A percentile compares a stretch with the other conserved stretches of the same genome.
Evolutionary conservation across 2,329 filamentous ascomycete genomes (phyloP).

Genomic region (Neofusicoccum kwambonambiense): DNA sequence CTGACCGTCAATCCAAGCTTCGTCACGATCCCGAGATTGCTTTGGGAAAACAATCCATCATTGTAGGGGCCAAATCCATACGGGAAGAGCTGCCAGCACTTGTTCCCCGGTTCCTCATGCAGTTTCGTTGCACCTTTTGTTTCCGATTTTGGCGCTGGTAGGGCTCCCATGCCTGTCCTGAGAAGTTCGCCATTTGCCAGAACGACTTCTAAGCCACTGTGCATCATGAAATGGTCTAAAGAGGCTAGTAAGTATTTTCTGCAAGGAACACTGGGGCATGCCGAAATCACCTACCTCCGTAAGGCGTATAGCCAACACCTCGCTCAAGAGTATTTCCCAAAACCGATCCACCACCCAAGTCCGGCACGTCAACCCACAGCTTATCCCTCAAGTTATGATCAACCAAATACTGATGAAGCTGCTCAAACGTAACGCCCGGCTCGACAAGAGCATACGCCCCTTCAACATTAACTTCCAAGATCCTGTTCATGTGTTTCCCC

Average conservation of each 20-base stretch:
- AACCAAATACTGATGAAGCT: constrained; percentile 45
- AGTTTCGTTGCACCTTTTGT: constrained; percentile 14
- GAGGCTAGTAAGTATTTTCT: no score
- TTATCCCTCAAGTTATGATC: constrained; percentile 36
- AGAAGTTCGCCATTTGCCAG: constrained; percentile 40
- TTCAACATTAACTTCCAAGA: constrained; percentile 41
- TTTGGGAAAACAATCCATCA: constrained; percentile 38
- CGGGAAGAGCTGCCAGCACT: constrained; percentile 34
- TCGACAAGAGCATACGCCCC: constrained; percentile 45
- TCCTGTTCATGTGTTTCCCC: constrained; percentile 42
- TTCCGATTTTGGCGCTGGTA: constrained; percentile 29
- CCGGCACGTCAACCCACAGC: constrained; percentile 45
- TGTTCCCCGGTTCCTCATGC: constrained; percentile 23
- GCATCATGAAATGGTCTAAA: constrained; percentile 45
- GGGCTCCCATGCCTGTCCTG: constrained; percentile 43
- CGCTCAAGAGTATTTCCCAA: constrained; percentile 37
- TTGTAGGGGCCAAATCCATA: constrained; percentile 38
- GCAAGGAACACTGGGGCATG: no score
- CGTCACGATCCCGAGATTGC: constrained; percentile 36
- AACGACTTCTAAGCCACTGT: constrained; percentile 46
- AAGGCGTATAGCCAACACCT: constrained; percentile 36
- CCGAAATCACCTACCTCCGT: constrained; percentile 35
- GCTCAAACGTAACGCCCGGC: constrained; percentile 49
- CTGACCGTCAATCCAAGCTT: constrained; percentile 51
- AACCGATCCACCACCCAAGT: constrained; percentile 35